These are phyloP conservation scores for Rhizopogon vesiculosus DNA, from an alignment of 768 basidiomycete species.

Conservation along the genomic window DNA sequence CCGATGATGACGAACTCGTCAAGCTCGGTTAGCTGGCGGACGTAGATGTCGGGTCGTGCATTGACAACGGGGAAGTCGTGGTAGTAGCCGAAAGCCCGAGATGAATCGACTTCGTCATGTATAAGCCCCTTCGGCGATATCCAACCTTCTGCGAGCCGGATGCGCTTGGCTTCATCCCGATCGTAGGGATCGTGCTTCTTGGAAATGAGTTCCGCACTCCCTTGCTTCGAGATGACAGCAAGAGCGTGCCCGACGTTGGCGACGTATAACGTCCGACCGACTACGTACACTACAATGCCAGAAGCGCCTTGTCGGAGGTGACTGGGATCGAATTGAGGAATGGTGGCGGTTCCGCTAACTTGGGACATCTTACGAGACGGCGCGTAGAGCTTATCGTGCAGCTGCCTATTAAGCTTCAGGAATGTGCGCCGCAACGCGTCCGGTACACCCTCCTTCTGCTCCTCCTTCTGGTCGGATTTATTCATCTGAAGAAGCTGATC, in stretches of 20 bases:
- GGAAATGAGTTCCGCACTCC: constrained; percentile 70
- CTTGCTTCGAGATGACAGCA: constrained; percentile 79
- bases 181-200: constrained; percentile 89
- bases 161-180: constrained; percentile 76
- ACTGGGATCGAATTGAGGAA: constrained; percentile 38
- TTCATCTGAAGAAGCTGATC: constrained; percentile 50
- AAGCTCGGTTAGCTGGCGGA: constrained; percentile 65
- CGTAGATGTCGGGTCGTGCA: constrained; percentile 74
- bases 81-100: constrained; percentile 93
- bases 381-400: constrained; percentile 63
- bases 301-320: constrained; percentile 70
- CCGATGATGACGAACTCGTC: constrained; percentile 98
- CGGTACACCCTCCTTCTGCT: constrained; percentile 46
- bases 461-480: constrained; percentile 27
- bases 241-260: constrained; percentile 88
- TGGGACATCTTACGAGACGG: constrained; percentile 68
- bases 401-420: constrained; percentile 76
- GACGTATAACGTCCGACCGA: constrained; percentile 74
- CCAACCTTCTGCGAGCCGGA: constrained; percentile 90
- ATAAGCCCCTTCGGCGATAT: constrained; percentile 87
- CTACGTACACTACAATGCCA: constrained; percentile 82
- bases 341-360: constrained; percentile 42
- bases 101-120: constrained; percentile 87
- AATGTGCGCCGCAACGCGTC: constrained; percentile 88
- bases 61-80: constrained; percentile 88